A percentile compares a stretch with the other conserved stretches of the same genome.
phyloP scores from a whole-genome alignment of 2,329 filamentous ascomycete species.

The Aspergillus fijiensis region DNA sequence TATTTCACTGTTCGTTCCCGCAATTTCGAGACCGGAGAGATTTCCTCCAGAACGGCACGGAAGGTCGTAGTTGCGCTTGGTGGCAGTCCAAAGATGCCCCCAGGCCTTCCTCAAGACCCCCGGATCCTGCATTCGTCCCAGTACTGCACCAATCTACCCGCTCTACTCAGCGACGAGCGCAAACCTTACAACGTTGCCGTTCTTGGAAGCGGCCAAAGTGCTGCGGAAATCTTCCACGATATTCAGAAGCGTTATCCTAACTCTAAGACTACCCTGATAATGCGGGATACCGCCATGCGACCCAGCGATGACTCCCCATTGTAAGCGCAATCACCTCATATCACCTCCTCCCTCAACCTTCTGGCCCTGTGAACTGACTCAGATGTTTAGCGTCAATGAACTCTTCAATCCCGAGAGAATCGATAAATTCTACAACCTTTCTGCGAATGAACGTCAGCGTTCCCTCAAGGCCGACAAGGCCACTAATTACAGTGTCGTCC shows the following conservation, averaged over 20 bases:
- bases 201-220: slow-evolving; percentile 85
- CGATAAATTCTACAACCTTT: slow-evolving; percentile 70
- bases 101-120: slow-evolving; percentile 65
- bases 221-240: slow-evolving; percentile 93
- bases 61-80: slow-evolving; percentile 65
- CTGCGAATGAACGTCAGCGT: slow-evolving; percentile 60
- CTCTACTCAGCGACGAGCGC: slow-evolving; percentile 39
- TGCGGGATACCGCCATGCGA: slow-evolving; percentile 77
- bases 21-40: slow-evolving; percentile 52
- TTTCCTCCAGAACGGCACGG: slow-evolving; percentile 42
- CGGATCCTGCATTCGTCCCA: slow-evolving; percentile 85
- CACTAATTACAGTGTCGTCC: slow-evolving; percentile 94
- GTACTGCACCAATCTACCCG: slow-evolving; percentile 58
- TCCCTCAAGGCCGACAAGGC: slow-evolving; percentile 69
- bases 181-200: slow-evolving; percentile 72
- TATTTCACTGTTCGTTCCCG: slow-evolving; percentile 68
- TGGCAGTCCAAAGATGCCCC: slow-evolving; percentile 68
- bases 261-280: slow-evolving; percentile 72
- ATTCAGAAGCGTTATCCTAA: slow-evolving; percentile 80
- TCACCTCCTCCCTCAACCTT: not conserved
- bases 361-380: slow-evolving; percentile 6
- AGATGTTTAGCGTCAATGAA: slow-evolving; percentile 75
- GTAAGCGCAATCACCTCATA: slow-evolving; percentile 52
- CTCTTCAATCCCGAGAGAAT: slow-evolving; percentile 90
- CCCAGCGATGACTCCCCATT: slow-evolving; percentile 96